phyloP scores from a whole-genome alignment of 2,329 filamentous ascomycete species.

The Calonectria crousiana region DNA sequence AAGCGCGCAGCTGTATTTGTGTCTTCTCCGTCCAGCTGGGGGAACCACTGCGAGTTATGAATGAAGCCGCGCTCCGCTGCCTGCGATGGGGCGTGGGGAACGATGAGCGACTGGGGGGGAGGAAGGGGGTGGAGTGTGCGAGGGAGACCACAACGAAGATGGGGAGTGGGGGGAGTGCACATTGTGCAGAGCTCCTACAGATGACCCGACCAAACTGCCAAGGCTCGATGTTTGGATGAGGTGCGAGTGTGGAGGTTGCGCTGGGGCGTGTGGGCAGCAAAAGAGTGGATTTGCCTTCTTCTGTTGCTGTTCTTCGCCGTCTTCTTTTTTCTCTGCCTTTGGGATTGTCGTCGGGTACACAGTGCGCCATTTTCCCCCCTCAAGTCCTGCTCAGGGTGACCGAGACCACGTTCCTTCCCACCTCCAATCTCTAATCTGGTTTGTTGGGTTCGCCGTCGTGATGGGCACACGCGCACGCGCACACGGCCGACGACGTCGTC shows the following conservation, averaged over 20 bases:
- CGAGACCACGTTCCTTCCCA: slow-evolving; percentile 21
- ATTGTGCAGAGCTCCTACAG: slow-evolving; percentile 3
- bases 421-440: neutral
- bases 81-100: slow-evolving; percentile 26
- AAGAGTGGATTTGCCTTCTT: slow-evolving; percentile 18
- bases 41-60: slow-evolving; percentile 42
- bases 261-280: neutral
- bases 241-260: neutral
- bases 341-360: slow-evolving; percentile 12
- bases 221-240: neutral
- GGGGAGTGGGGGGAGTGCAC: slow-evolving; percentile 9
- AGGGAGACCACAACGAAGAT: neutral
- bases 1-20: slow-evolving; percentile 46
- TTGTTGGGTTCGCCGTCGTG: neutral
- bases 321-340: slow-evolving; percentile 15
- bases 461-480: neutral
- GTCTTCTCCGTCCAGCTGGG: slow-evolving; percentile 29
- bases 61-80: slow-evolving; percentile 38
- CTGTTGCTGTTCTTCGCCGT: slow-evolving; percentile 20
- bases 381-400: slow-evolving; percentile 16
- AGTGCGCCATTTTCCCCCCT: slow-evolving; percentile 21
- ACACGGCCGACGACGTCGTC: neutral
- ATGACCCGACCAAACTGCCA: slow-evolving; percentile 4
- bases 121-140: neutral
- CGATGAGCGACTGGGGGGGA: slow-evolving; percentile 10